phyloP scores from a whole-genome alignment of 352 stramenopile genomes.

The Achlya hypogyna region DNA sequence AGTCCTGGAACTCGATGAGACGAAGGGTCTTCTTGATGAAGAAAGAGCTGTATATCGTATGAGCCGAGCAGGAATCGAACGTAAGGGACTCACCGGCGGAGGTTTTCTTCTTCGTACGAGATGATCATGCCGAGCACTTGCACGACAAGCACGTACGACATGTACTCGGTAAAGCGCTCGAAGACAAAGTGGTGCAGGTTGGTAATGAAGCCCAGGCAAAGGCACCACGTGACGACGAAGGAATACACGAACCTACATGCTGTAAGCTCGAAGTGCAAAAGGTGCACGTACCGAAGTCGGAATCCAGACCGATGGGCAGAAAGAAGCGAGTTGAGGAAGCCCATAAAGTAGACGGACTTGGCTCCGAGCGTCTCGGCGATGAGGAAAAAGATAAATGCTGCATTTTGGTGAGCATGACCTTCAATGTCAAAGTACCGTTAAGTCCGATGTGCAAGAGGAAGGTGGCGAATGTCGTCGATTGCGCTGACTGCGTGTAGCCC shows the following conservation, averaged over 20 bases:
- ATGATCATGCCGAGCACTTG: conserved; percentile 78
- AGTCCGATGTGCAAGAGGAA: conserved; percentile 63
- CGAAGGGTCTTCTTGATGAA: conserved; percentile 76
- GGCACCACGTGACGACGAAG: conserved; percentile 50
- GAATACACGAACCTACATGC: conserved; percentile 50
- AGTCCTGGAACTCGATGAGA: conserved; percentile 68
- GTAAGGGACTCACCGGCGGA: conserved; percentile 31
- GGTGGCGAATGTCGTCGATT: conserved; percentile 57
- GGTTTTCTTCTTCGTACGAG: conserved; percentile 69
- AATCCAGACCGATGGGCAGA: conserved; percentile 70
- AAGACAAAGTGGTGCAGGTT: conserved; percentile 36
- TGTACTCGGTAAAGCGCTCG: conserved; percentile 56
- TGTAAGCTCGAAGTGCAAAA: background rate
- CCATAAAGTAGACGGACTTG: conserved; percentile 70
- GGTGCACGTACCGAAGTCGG: conserved; percentile 31
- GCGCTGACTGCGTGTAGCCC: conserved; percentile 63
- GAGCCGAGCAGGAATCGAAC: background rate
- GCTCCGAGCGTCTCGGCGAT: conserved; percentile 18
- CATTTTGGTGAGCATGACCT: background rate
- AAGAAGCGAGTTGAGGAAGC: conserved; percentile 68
- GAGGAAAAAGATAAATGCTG: conserved; percentile 1
- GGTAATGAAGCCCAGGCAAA: conserved; percentile 48
- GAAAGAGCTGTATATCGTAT: conserved; percentile 28
- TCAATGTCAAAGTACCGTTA: conserved; percentile 18
- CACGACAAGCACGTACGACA: conserved; percentile 53